Base-by-base conservation (phyloP, 106 monocot genomes). In the Posidonia australis region DNA sequence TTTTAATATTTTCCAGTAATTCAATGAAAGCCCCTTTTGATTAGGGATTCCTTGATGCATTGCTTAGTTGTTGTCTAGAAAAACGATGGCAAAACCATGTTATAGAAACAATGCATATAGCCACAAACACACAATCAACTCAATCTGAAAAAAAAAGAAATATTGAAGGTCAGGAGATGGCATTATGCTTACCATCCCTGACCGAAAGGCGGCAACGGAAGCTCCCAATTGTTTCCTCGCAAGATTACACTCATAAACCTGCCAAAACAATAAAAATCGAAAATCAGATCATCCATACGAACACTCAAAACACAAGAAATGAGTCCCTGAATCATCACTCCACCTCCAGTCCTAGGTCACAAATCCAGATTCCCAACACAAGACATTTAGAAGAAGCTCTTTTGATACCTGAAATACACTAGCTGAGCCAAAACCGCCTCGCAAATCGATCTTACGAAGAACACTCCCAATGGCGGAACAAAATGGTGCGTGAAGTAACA, bases 171-270 rank as follows among this genome's bases (percentile, higher is more conserved):
- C n/a, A n/a, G n/a, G n/a, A n/a, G n/a, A n/a, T n/a, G n/a, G n/a
- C n/a, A n/a, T n/a, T n/a, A n/a, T n/a, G n/a, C n/a, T 80, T 70
- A 94, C 94, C 89, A 94, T 72, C 94, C 94, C 63, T 84, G 81
- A 14, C 94, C 94, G 68, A 94, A 94, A 10, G 94, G 94, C 25
- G 94, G 94, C 74, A 94, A 82, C 18, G 94, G 94, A 45, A 94
- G 56, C 80, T 90, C 80, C 94, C 89, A 94, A 31, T 78, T 70
- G 24, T 68, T 73, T 22, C 84, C 84, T 26, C 94, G 78, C 52
- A 90, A 73, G 64, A 84, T 84, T 5, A 86, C 94, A 63, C 94
- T 84, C 5, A 89, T 93, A 64, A 94, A 94, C 47, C 89, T 93
- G 70, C 32, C 27, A 57, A 44, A 56, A 30, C 16, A 45, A n/a